Evolutionary conservation across 164 flowering plant species (phyloP).

Genomic region (Tetrastigma voinierianum): DNA sequence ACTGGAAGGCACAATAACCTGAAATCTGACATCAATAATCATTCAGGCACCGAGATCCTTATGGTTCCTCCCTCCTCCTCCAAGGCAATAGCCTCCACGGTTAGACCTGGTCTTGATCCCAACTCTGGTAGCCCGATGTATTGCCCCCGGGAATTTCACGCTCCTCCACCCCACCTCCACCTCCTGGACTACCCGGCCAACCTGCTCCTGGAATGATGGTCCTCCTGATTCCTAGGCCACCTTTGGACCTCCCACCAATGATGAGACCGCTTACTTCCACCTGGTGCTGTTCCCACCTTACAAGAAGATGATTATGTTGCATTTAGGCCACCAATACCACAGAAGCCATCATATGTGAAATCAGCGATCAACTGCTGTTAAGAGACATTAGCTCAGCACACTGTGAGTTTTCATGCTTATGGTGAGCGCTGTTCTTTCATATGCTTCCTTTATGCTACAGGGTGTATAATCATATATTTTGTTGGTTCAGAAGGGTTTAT

Average conservation of each 20-base stretch:
- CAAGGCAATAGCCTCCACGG: constrained; percentile 44
- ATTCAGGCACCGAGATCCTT: constrained; percentile 34
- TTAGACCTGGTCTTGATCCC: constrained; percentile 45
- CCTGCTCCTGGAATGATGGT: constrained; percentile 61
- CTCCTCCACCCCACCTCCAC: constrained; percentile 85
- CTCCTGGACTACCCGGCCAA: constrained; percentile 55
- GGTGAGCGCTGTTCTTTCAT: constrained; percentile 47
- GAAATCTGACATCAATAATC: constrained; percentile 39
- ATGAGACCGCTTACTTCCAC: constrained; percentile 86
- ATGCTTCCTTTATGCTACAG: background rate
- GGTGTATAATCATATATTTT: too few species aligned
- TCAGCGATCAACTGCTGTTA: constrained; percentile 98
- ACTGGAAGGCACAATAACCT: constrained; percentile 39
- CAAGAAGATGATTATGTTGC: constrained; percentile 47
- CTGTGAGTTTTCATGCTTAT: constrained; percentile 96
- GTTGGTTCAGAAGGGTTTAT: too few species aligned
- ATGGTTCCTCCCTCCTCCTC: constrained; percentile 85
- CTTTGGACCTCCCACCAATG: constrained; percentile 74
- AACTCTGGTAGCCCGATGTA: constrained; percentile 60
- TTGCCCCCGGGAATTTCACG: constrained; percentile 82
- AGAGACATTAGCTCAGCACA: constrained; percentile 97
- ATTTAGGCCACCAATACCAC: constrained; percentile 43
- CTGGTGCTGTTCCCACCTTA: constrained; percentile 61
- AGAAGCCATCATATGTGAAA: constrained; percentile 91
- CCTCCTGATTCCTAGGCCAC: constrained; percentile 63